phyloP scores from a whole-genome alignment of 352 stramenopile species.

The Phytophthora europaea region DNA sequence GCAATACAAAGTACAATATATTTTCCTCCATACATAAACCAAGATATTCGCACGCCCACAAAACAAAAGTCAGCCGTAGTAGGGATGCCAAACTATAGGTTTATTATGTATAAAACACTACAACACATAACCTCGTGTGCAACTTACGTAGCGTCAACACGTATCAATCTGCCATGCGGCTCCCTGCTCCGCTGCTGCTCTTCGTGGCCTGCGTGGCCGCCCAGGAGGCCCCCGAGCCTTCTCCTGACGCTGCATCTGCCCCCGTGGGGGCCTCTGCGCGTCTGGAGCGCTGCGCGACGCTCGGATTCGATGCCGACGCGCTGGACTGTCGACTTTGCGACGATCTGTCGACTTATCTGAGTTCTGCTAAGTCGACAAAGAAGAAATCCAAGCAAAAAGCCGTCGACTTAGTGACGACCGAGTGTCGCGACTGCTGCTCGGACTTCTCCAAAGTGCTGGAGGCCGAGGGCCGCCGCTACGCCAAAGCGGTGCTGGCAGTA shows the following conservation, averaged over 20 bases:
- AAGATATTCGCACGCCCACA: no score
- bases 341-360: conserved; percentile 51
- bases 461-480: conserved; percentile 48
- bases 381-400: conserved; percentile 9
- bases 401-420: conserved; percentile 25
- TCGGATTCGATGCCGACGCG: conserved; percentile 66
- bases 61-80: no score
- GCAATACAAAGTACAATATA: no score
- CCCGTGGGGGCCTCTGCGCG: neutral
- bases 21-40: no score
- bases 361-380: neutral
- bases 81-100: neutral
- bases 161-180: conserved; percentile 7
- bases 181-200: conserved; percentile 6
- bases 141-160: conserved; percentile 5
- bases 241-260: neutral
- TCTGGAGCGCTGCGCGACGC: conserved; percentile 38
- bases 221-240: conserved; percentile 11
- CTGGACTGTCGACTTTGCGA: conserved; percentile 75
- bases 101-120: neutral
- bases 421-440: conserved; percentile 64
- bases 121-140: neutral
- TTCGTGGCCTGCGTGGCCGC: neutral
- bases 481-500: conserved; percentile 61
- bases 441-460: conserved; percentile 49